phyloP scores from a whole-genome alignment of 2,329 filamentous ascomycete species.

The Colletotrichum sp. region DNA sequence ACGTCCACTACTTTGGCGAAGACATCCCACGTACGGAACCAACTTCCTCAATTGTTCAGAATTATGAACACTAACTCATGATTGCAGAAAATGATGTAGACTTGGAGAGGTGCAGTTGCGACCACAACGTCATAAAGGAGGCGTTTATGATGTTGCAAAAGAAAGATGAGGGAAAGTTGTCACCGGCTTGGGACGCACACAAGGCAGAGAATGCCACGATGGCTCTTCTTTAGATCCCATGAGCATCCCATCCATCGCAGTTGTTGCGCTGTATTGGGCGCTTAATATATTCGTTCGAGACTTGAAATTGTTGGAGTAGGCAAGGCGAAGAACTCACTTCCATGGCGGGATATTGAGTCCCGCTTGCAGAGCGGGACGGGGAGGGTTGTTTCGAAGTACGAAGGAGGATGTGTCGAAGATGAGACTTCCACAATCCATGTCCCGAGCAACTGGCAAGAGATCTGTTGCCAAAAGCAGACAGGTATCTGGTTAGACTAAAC shows the following conservation, averaged over 20 bases:
- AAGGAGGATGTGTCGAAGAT: background rate
- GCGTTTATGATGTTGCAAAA: background rate
- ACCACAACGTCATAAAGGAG: background rate
- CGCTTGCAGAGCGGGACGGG: too few species aligned
- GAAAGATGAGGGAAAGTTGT: background rate
- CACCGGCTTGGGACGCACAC: background rate
- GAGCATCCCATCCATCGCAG: background rate
- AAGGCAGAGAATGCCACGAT: background rate
- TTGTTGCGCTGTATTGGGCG: background rate
- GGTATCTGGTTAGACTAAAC: background rate
- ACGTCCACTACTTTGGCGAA: background rate
- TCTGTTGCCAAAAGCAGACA: background rate
- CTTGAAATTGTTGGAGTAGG: background rate
- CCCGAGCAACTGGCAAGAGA: background rate
- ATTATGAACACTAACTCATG: background rate
- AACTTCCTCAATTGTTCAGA: too few species aligned
- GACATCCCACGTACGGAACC: background rate
- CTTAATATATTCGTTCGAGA: fast-evolving
- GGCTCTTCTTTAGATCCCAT: background rate
- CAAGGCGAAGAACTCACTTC: too few species aligned
- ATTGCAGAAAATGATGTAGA: background rate
- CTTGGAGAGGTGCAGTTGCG: background rate
- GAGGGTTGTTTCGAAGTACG: background rate
- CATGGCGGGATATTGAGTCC: too few species aligned
- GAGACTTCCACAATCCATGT: background rate